Conservation (phyloP, 2,329 filamentous ascomycete genomes). For the Fusarium chuoi region DNA sequence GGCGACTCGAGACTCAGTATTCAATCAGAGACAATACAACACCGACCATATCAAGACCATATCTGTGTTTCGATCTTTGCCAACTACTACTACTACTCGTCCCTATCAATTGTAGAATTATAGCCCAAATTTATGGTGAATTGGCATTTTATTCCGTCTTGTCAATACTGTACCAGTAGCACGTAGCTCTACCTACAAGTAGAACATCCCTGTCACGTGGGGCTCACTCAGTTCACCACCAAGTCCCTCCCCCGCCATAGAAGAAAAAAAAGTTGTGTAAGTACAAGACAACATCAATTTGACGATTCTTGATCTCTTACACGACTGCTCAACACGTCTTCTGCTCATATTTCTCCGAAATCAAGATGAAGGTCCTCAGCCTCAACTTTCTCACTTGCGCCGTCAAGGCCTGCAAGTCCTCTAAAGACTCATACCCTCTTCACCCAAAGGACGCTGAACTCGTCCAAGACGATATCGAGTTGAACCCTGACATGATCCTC, state of each 20-base stretch:
- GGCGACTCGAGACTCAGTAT: conserved; percentile 1
- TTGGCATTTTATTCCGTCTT: not conserved
- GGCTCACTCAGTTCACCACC: conserved; percentile 20
- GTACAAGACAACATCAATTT: conserved; percentile 25
- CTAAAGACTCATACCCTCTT: conserved; percentile 83
- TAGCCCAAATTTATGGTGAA: not conserved
- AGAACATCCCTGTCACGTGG: conserved; percentile 47
- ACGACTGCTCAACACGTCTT: not conserved
- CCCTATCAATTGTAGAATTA: not conserved
- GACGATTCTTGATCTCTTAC: not conserved
- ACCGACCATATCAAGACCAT: conserved; percentile 6
- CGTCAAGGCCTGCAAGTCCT: conserved; percentile 91
- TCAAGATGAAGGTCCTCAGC: conserved; percentile 88
- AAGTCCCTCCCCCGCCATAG: conserved; percentile 31
- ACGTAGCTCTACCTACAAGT: not conserved
- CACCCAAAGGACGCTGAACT: conserved; percentile 94
- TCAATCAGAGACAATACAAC: conserved; percentile 26
- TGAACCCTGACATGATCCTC: conserved; percentile 82
- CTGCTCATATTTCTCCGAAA: not conserved
- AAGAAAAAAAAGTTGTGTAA: conserved; percentile 49
- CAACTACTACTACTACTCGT: not conserved
- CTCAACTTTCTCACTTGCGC: conserved; percentile 98
- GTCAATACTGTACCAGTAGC: not conserved
- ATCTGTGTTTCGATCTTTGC: not conserved
- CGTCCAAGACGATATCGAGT: conserved; percentile 83